These are phyloP conservation scores for Juglanconis sp. DNA, from an alignment of 2,329 filamentous ascomycete species.

Conservation along the genomic window DNA sequence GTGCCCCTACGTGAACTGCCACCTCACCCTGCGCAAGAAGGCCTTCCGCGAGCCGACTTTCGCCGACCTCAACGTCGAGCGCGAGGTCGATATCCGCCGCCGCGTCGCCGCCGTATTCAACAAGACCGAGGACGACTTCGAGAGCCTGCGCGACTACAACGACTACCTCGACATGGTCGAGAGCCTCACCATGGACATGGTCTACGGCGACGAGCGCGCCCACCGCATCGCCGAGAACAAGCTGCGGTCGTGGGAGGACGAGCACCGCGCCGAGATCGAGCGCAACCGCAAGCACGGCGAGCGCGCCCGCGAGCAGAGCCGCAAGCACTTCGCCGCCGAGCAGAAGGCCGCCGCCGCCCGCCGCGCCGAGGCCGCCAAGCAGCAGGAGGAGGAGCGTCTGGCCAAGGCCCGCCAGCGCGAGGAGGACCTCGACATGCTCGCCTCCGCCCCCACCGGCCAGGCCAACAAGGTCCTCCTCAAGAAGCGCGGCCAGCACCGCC, in stretches of 20 bases:
- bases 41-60: conserved; percentile 89
- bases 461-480: conserved; percentile 65
- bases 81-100: conserved; percentile 87
- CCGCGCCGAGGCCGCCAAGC: conserved; percentile 59
- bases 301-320: conserved; percentile 49
- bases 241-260: conserved; percentile 68
- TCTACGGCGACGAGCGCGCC: conserved; percentile 66
- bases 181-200: conserved; percentile 82
- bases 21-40: conserved; percentile 78
- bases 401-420: conserved; percentile 62
- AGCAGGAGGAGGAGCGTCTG: conserved; percentile 68
- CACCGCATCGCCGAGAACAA: conserved; percentile 35
- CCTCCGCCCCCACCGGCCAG: conserved; percentile 52
- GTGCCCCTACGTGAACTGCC: conserved; percentile 87
- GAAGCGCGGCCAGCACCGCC: conserved; percentile 59
- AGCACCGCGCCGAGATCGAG: conserved; percentile 68
- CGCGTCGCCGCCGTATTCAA: conserved; percentile 82
- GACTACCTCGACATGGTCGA: conserved; percentile 94
- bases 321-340: conserved; percentile 59
- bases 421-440: conserved; percentile 69
- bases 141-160: conserved; percentile 79
- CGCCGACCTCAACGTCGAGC: conserved; percentile 79
- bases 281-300: conserved; percentile 52
- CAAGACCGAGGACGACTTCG: conserved; percentile 85
- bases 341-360: conserved; percentile 63